Evolutionary conservation across 768 basidiomycete genomes (phyloP).

Genomic region (Cytidiella melzeri): DNA sequence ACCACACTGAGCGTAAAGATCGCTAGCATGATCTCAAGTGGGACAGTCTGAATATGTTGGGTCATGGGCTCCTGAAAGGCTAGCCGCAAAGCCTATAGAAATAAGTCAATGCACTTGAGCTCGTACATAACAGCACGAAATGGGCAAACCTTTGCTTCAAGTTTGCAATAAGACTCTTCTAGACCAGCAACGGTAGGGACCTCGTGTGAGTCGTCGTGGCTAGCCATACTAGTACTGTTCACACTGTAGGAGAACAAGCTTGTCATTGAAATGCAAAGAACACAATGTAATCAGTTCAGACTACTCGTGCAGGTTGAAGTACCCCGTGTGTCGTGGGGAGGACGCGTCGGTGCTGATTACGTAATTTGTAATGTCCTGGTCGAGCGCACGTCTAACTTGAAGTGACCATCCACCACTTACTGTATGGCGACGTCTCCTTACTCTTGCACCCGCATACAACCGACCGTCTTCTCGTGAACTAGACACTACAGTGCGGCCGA

Average conservation of each 20-base stretch:
- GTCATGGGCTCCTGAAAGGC: not conserved
- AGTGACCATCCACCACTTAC: no score
- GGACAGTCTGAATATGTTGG: not conserved
- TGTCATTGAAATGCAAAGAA: not conserved
- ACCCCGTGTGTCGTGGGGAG: no score
- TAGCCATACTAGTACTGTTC: no score
- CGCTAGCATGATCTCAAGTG: not conserved
- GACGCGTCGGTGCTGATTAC: no score
- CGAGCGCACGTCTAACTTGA: no score
- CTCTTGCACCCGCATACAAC: no score
- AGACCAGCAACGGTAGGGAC: not conserved
- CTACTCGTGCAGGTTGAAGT: not conserved
- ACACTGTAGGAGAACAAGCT: not conserved
- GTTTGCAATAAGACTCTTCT: not conserved
- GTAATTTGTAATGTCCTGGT: no score
- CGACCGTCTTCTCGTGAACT: no score
- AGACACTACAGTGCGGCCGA: no score
- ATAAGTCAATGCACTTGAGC: no score
- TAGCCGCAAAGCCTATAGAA: not conserved
- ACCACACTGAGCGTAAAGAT: not conserved
- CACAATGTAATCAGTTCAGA: not conserved
- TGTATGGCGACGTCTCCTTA: no score
- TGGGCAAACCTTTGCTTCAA: not conserved
- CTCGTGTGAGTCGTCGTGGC: no score
- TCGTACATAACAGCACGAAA: not conserved